phyloP scores from a whole-genome alignment of 768 basidiomycete genomes.

The Boletus rubropictus region DNA sequence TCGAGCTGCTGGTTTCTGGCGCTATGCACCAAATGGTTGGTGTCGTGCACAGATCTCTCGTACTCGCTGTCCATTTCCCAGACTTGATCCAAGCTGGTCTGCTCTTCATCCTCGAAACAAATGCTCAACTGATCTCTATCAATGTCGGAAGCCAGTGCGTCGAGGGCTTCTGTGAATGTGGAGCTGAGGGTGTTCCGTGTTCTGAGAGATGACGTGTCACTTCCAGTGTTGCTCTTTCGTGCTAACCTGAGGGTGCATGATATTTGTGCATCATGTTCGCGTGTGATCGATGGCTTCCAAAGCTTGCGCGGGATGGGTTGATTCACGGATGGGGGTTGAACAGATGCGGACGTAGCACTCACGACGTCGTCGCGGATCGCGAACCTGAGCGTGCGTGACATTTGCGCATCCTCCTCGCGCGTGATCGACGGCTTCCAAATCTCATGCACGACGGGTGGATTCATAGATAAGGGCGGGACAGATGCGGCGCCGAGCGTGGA shows the following conservation, averaged over 20 bases:
- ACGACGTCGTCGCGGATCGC: too few relatives aligned
- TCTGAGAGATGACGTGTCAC: constrained; percentile 44
- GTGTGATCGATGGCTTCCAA: too few relatives aligned
- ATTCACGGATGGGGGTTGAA: too few relatives aligned
- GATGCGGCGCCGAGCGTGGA: too few relatives aligned
- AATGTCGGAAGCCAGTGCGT: constrained; percentile 13
- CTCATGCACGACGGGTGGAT: constrained; percentile 38
- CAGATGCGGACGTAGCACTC: too few relatives aligned
- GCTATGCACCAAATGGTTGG: too few relatives aligned
- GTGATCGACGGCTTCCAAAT: constrained; percentile 47
- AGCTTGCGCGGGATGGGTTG: too few relatives aligned
- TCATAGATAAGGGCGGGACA: too few relatives aligned
- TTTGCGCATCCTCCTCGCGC: constrained; percentile 38
- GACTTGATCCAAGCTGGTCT: constrained; percentile 22
- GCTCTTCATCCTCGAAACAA: constrained; percentile 23
- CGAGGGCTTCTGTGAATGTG: constrained; percentile 28
- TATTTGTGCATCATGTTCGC: too few relatives aligned
- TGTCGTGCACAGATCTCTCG: constrained; percentile 15
- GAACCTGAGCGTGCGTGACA: too few relatives aligned
- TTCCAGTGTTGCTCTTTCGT: constrained; percentile 41
- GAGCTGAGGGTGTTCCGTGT: constrained; percentile 37
- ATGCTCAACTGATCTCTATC: constrained; percentile 28
- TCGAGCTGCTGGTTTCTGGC: background rate
- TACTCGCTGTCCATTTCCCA: constrained; percentile 22
- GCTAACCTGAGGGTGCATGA: too few relatives aligned